phyloP scores from a whole-genome alignment of 192 early-diverging fungal genomes.

The Gorgonomyces haynaldii region DNA sequence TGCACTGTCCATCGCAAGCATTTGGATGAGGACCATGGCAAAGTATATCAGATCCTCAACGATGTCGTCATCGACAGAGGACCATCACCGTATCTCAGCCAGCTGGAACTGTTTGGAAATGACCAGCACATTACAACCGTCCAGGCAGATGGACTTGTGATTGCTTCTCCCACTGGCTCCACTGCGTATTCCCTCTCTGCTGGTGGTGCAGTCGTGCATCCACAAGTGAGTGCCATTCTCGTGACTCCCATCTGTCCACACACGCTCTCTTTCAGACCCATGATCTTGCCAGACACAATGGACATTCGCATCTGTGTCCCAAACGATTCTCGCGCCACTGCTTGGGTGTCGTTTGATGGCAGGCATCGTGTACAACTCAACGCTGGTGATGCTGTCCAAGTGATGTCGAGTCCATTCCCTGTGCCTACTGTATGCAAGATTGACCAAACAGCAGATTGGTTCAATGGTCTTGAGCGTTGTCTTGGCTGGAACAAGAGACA shows the following conservation, averaged over 20 bases:
- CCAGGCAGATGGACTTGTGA: slow-evolving; percentile 88
- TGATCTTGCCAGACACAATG: slow-evolving; percentile 86
- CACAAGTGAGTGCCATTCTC: slow-evolving; percentile 80
- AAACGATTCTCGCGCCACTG: slow-evolving; percentile 64
- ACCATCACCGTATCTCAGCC: slow-evolving; percentile 69
- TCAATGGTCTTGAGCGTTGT: slow-evolving; percentile 68
- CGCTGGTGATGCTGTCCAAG: slow-evolving; percentile 76
- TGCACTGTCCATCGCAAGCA: slow-evolving; percentile 69
- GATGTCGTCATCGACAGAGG: slow-evolving; percentile 82
- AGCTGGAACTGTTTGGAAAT: slow-evolving; percentile 60
- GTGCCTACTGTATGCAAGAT: slow-evolving; percentile 74
- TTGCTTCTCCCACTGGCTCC: slow-evolving; percentile 85
- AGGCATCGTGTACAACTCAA: slow-evolving; percentile 79
- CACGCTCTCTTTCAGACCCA: slow-evolving; percentile 86
- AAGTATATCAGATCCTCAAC: slow-evolving; percentile 75
- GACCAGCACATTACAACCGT: slow-evolving; percentile 85
- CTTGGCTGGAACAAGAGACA: slow-evolving; percentile 90
- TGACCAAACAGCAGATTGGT: slow-evolving; percentile 79
- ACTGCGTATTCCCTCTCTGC: slow-evolving; percentile 61
- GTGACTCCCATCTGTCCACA: slow-evolving; percentile 91
- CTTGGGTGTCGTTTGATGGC: slow-evolving; percentile 93
- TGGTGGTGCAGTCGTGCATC: slow-evolving; percentile 88
- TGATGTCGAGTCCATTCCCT: slow-evolving; percentile 75
- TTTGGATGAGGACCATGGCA: slow-evolving; percentile 27
- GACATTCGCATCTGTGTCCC: slow-evolving; percentile 81